Base-by-base conservation (phyloP, 2,329 filamentous ascomycete genomes). In the Cladorrhinum sp. region DNA sequence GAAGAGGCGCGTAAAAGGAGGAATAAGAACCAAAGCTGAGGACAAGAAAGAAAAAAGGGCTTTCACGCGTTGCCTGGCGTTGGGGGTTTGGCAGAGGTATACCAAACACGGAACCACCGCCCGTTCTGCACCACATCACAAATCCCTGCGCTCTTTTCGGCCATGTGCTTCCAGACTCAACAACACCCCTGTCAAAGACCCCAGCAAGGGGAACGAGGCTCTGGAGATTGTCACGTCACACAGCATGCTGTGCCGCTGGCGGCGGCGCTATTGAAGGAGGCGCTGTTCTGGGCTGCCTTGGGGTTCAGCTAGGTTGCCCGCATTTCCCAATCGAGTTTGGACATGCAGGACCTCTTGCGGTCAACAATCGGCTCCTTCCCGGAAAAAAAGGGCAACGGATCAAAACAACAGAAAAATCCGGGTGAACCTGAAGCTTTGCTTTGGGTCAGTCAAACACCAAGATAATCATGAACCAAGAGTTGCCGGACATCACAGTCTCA, bases 401-500 rank as follows among this genome's bases (percentile, higher is more conserved):
- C 42, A 46, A 46, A 46, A 46, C 16, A 46, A 46, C 16, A 46
- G 10, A 46, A 46, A 46, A 18, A 46, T 36, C 14, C 33, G 18
- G 5, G 10, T 18, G 18, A 46, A 46, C 5, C 8, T 20, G 18
- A 46, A 46, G n/a, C 16, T 46, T 46, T 21, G n/a, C 42, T 46
- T 2, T 46, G 3, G 16, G 3, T 46, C 42, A 3, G 42, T 20
- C 42, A 46, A 8, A 3, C 6, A 18, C 42, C 42, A 46, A 46
- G 42, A 46, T 46, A 46, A 46, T 4, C 42, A 46, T 46, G 42
- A 46, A 46, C 16, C n/a, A 8, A 21, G 42, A 46, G 16, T 16
- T 46, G n/a, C 42, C 28, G 46, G 76, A 77, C 58, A 68, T 80
- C 12, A 68, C 76, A 9, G 74, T 80, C 20, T 75, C 77, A 10